Conservation (phyloP, 2,329 filamentous ascomycete species). For the Ophiostoma ips region DNA sequence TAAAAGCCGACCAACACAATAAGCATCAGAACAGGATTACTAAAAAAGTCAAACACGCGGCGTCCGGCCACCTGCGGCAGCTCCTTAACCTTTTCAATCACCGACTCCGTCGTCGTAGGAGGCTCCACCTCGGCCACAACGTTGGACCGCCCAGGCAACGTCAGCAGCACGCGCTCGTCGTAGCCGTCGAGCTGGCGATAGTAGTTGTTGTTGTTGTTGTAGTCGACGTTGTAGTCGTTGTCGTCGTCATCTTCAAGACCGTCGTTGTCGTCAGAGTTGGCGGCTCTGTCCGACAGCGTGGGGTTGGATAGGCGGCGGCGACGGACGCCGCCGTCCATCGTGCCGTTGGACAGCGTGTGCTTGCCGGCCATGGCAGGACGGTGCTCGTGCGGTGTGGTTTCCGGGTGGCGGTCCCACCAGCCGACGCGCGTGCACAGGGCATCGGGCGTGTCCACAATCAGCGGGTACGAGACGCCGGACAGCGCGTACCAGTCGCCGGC, state of each 20-base stretch:
- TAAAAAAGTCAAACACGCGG: slow-evolving; percentile 39
- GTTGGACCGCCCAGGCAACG: slow-evolving; percentile 10
- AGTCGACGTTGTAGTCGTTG: neutral
- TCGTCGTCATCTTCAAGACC: too few species aligned
- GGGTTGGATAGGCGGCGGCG: neutral
- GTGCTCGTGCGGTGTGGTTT: slow-evolving; percentile 29
- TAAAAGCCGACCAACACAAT: slow-evolving; percentile 29
- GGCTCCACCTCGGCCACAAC: slow-evolving; percentile 18
- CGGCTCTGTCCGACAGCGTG: slow-evolving; percentile 7
- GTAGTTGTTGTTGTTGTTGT: neutral
- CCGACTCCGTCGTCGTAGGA: slow-evolving; percentile 11
- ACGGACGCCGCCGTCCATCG: neutral
- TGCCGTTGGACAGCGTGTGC: slow-evolving; percentile 35
- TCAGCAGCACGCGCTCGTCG: slow-evolving; percentile 2
- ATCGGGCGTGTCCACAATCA: slow-evolving; percentile 39
- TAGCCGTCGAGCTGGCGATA: neutral
- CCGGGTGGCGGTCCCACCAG: slow-evolving; percentile 14
- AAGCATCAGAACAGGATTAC: slow-evolving; percentile 38
- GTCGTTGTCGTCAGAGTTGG: neutral
- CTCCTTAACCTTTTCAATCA: slow-evolving; percentile 36
- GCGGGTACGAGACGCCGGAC: slow-evolving; percentile 73
- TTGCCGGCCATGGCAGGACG: slow-evolving; percentile 55
- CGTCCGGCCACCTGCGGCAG: slow-evolving; percentile 36
- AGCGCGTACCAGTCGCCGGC: slow-evolving; percentile 88
- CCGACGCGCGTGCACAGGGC: slow-evolving; percentile 13